A percentile compares a stretch with the other conserved stretches of the same genome.
Conservation (phyloP, 192 early-diverging fungal genomes). For the Obelidium mucronatum region DNA sequence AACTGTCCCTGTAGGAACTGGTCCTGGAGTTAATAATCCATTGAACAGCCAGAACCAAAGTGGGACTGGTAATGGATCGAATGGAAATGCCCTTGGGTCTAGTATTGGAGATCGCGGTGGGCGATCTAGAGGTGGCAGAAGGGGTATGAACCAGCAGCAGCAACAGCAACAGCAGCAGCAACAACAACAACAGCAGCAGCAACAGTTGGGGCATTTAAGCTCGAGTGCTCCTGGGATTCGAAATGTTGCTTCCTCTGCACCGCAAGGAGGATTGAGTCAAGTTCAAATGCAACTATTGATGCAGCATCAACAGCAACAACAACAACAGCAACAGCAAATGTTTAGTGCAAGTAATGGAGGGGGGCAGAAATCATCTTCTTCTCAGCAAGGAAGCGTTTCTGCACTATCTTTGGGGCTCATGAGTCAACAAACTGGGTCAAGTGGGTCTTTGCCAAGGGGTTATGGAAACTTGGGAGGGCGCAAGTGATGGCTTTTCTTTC, state of each 20-base stretch:
- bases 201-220: background rate
- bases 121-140: background rate
- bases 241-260: background rate
- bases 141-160: background rate
- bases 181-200: background rate
- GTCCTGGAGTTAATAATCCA: background rate
- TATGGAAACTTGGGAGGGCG: no score
- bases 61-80: background rate
- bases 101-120: background rate
- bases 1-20: constrained; percentile 35
- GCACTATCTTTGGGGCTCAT: constrained; percentile 27
- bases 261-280: background rate
- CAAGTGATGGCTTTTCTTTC: no score
- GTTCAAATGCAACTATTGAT: constrained; percentile 25
- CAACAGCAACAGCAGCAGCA: constrained; percentile 13
- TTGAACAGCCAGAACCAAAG: background rate
- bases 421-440: constrained; percentile 12
- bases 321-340: constrained; percentile 7
- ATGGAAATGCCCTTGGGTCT: background rate
- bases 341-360: background rate
- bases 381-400: background rate
- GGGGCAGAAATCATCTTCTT: background rate
- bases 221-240: constrained; percentile 10
- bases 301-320: constrained; percentile 31
- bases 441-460: background rate